Percentiles rank a stretch among this genome's conserved stretches.
These are phyloP conservation scores for Talinum fruticosum DNA, from an alignment of 148 eudicot species.

Conservation along the genomic window DNA sequence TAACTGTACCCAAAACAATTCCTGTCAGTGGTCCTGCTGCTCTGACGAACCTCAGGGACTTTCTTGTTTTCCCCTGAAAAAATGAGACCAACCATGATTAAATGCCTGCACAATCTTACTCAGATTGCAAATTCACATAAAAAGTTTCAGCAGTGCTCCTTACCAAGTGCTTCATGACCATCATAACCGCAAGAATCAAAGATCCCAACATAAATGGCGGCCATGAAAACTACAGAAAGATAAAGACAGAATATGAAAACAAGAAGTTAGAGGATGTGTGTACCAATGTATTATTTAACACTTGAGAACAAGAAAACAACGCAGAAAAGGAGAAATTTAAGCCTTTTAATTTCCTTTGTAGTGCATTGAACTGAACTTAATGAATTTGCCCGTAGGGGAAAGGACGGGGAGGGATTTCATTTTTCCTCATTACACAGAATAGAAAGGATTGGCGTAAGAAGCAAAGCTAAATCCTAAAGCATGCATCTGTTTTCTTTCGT, in stretches of 20 bases:
- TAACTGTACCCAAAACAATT: constrained; percentile 79
- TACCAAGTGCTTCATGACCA: constrained; percentile 96
- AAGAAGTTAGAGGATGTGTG: neutral
- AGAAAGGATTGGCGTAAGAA: too few species aligned
- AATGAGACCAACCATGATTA: constrained; percentile 8
- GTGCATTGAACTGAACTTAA: too few species aligned
- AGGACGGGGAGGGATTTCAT: too few species aligned
- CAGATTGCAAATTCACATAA: neutral
- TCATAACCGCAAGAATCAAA: constrained; percentile 61
- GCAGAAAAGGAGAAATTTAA: too few species aligned
- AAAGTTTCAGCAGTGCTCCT: constrained; percentile 1
- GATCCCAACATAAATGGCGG: constrained; percentile 93
- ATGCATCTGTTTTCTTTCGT: too few species aligned
- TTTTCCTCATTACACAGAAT: too few species aligned
- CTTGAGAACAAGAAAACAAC: too few species aligned
- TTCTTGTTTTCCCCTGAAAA: constrained; percentile 76
- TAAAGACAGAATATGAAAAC: constrained; percentile 5
- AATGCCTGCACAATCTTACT: constrained; percentile 2
- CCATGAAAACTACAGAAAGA: constrained; percentile 81
- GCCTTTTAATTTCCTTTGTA: too few species aligned
- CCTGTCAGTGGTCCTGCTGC: constrained; percentile 98
- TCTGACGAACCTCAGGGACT: constrained; percentile 67
- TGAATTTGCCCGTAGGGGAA: too few species aligned
- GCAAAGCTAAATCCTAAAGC: too few species aligned
- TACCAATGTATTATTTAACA: too few species aligned